A percentile compares a stretch with the other conserved stretches of the same genome.
These are phyloP conservation scores for Diphasiastrum complanatum DNA, from an alignment of 83 land plant species.

Conservation along the genomic window DNA sequence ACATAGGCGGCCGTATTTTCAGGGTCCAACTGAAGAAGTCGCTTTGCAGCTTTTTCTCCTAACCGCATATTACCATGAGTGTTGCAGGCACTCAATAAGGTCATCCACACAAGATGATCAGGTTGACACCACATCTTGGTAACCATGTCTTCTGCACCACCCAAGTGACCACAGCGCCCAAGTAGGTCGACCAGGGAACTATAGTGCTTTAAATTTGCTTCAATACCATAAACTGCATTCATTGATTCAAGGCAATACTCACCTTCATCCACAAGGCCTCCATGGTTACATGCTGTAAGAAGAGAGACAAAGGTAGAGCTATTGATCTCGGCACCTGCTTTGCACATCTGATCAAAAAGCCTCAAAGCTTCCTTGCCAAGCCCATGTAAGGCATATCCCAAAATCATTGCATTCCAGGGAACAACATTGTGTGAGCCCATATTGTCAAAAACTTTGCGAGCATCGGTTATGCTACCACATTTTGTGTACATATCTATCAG, in stretches of 20 bases:
- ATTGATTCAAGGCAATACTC: conserved; percentile 31
- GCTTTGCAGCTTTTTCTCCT: conserved; percentile 5
- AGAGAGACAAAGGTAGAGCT: conserved; percentile 30
- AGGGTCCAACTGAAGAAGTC: conserved; percentile 10
- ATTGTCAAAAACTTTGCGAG: conserved; percentile 19
- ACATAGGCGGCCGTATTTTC: conserved; percentile 8
- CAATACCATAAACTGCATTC: conserved; percentile 12
- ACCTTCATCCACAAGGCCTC: conserved; percentile 34
- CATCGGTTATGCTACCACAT: conserved; percentile 26
- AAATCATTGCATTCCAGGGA: conserved; percentile 1
- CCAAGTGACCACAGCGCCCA: not conserved
- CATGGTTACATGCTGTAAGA: conserved; percentile 46
- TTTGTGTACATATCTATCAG: conserved; percentile 37
- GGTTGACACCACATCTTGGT: not conserved
- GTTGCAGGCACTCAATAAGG: conserved; percentile 8
- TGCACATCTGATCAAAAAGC: conserved; percentile 36
- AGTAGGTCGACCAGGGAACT: not conserved
- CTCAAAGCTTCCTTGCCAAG: conserved; percentile 31
- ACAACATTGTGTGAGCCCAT: conserved; percentile 32
- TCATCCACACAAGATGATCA: conserved; percentile 5
- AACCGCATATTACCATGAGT: conserved; percentile 1
- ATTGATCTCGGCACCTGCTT: conserved; percentile 22
- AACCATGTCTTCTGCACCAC: not conserved
- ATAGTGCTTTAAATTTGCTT: conserved; percentile 28
- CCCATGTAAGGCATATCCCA: conserved; percentile 48